A percentile compares a stretch with the other conserved stretches of the same genome.
These are phyloP conservation scores for Trichoderma atrobrunneum DNA, from an alignment of 2,329 filamentous ascomycete species.

Conservation along the genomic window DNA sequence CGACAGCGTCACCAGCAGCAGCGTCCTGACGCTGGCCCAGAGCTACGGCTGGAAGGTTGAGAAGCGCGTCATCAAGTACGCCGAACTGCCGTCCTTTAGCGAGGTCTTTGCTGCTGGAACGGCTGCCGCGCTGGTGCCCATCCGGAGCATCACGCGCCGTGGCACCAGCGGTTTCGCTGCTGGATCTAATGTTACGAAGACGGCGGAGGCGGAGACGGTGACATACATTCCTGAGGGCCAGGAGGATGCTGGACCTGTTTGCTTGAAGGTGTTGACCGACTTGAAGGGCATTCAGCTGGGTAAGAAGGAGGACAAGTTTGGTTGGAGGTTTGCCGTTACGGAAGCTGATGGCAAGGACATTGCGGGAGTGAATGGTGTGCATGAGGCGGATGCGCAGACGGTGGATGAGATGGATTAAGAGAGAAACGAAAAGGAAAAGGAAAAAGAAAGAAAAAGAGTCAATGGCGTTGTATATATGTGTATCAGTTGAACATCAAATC, in stretches of 20 bases:
- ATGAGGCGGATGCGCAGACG: constrained; percentile 24
- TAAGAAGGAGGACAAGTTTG: constrained; percentile 71
- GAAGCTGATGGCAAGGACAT: constrained; percentile 41
- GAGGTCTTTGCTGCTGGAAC: constrained; percentile 93
- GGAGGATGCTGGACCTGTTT: constrained; percentile 71
- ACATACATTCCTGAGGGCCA: constrained; percentile 53
- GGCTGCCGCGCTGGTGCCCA: constrained; percentile 85
- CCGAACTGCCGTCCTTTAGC: constrained; percentile 51
- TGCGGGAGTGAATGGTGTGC: constrained; percentile 18
- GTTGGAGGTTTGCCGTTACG: constrained; percentile 60
- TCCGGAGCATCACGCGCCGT: constrained; percentile 80
- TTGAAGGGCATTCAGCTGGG: constrained; percentile 86
- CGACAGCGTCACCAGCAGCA: constrained; percentile 79
- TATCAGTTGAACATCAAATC: not conserved
- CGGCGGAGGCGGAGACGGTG: constrained; percentile 44
- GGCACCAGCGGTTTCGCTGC: constrained; percentile 30
- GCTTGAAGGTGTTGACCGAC: constrained; percentile 67
- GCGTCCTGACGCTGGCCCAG: constrained; percentile 70
- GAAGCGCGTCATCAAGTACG: constrained; percentile 64
- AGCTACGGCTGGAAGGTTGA: constrained; percentile 84
- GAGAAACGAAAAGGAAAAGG: not conserved
- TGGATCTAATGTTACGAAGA: constrained; percentile 39
- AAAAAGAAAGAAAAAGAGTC: not conserved
- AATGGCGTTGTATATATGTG: not conserved
- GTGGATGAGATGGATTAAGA: constrained; percentile 34